Base-by-base conservation (phyloP, 148 eudicot species). In the Nepenthes gracilis region DNA sequence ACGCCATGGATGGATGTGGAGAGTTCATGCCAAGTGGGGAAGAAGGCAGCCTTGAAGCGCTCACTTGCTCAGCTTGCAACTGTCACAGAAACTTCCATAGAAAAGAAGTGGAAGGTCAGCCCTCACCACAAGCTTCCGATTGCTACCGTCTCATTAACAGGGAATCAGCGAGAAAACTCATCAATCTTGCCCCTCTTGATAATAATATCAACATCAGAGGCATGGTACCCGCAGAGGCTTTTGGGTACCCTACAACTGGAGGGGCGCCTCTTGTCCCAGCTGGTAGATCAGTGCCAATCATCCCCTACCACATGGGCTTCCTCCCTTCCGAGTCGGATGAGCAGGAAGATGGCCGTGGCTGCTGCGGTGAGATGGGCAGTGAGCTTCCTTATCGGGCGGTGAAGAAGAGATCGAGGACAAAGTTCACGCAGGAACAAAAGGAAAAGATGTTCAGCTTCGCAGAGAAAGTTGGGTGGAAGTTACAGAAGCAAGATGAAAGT, bases 51-150 rank as follows among this genome's bases (percentile, higher is more conserved):
- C 45, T 83, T 2, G 88, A 78, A 40, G 79, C 83, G 49, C 75
- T 83, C 1, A 74, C 73, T 2, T 83, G 88, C 65, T 83, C 88
- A 36, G 88, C 81, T 38, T 83, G 88, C 68, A 72, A 69, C 38
- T 83, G 88, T 66, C 88, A 83, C 55, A 78, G 88, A 23, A 83
- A 83, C 67, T 83, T 83, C 74, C 88, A 83, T 64, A 75, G 88
- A 47, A 83, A 80, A 38, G 88, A 83, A 43, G 33, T 75, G 35
- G 83, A 78, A 67, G 78, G 78, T 23, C 72, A 67, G 43, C 57
- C 80, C 12, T 60, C 81, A 12, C 15, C 14, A 1, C 43, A 57
- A 2, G 4, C 9, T 33, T 69, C 56, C 56, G 74, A 69, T 1
- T 72, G 51, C 47, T 70, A 61, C 61, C 81, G 61, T 54, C 15